These are phyloP conservation scores for Mycosphaerella arachidis DNA, from an alignment of 2,329 filamentous ascomycete genomes.

Conservation along the genomic window DNA sequence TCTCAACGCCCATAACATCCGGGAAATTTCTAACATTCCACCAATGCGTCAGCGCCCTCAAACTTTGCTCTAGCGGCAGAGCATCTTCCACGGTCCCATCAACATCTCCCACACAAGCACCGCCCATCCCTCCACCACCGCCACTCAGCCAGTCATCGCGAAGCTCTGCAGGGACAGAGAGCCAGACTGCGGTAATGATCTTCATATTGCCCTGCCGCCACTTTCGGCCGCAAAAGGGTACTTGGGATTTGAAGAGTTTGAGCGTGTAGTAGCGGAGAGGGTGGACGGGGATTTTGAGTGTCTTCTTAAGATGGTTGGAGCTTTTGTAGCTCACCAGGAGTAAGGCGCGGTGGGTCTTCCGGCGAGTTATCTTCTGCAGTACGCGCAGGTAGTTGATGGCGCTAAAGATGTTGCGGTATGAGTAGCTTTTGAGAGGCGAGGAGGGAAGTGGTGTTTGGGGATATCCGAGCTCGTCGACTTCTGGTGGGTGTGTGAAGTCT, in stretches of 20 bases:
- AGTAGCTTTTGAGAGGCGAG: constrained; percentile 81
- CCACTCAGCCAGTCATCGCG: constrained; percentile 93
- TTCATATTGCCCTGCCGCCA: constrained; percentile 99
- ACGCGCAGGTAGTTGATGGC: constrained; percentile 92
- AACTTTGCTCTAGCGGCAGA: constrained; percentile 82
- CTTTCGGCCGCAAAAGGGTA: constrained; percentile 95
- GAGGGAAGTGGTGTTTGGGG: constrained; percentile 66
- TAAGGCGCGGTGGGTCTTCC: constrained; percentile 90
- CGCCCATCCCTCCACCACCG: constrained; percentile 46
- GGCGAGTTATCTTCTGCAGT: constrained; percentile 95
- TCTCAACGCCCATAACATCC: constrained; percentile 61
- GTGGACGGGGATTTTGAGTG: constrained; percentile 83
- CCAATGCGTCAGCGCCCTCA: constrained; percentile 89
- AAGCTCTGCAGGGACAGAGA: constrained; percentile 87
- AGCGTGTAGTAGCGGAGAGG: constrained; percentile 87
- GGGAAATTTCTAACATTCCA: constrained; percentile 81
- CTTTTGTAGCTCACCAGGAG: constrained; percentile 95
- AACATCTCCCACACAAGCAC: constrained; percentile 55
- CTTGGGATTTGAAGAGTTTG: constrained; percentile 97
- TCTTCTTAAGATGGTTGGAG: constrained; percentile 84
- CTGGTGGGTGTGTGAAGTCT: constrained; percentile 40
- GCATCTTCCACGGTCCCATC: constrained; percentile 93
- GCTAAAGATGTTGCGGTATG: constrained; percentile 90
- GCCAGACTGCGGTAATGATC: constrained; percentile 93
- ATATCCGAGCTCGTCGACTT: constrained; percentile 83